Conservation (phyloP, 805 yeast genomes). For the Yarrowia porcina region DNA sequence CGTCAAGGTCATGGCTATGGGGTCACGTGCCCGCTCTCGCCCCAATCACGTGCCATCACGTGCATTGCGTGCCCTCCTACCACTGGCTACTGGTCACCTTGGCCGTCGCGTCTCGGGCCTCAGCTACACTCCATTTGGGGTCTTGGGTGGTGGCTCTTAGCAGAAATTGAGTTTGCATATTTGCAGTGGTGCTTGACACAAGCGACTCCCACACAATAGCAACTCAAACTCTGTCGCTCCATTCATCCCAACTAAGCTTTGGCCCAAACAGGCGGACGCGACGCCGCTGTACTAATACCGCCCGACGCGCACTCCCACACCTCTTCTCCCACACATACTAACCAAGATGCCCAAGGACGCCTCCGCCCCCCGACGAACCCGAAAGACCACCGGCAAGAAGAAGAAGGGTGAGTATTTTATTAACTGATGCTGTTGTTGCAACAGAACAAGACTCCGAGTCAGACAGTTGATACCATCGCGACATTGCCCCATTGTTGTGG, state of each 20-base stretch:
- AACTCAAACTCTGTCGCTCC: constrained; percentile 23
- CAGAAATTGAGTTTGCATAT: constrained; percentile 14
- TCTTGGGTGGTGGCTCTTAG: not conserved
- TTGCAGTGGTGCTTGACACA: constrained; percentile 13
- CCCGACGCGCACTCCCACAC: constrained; percentile 21
- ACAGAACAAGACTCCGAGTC: no score
- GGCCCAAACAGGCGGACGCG: constrained; percentile 19
- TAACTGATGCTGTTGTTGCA: not conserved
- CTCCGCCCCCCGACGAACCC: constrained; percentile 30
- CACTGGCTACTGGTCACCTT: no score
- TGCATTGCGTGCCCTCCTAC: no score
- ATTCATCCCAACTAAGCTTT: constrained; percentile 9
- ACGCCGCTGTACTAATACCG: constrained; percentile 10
- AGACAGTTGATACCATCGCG: no score
- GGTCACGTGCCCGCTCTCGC: no score
- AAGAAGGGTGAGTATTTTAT: constrained; percentile 28
- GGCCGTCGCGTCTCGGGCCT: no score
- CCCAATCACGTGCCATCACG: no score
- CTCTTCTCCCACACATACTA: constrained; percentile 2
- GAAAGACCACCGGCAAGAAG: constrained; percentile 31
- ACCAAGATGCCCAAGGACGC: constrained; percentile 35
- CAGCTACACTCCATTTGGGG: no score
- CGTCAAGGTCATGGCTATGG: no score
- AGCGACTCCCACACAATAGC: constrained; percentile 17
- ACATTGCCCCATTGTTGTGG: no score